Evolutionary conservation across 140 eudicot species (phyloP), one percentile per base, ranked within the genome.

Genomic region (Bidens hawaiensis): DNA sequence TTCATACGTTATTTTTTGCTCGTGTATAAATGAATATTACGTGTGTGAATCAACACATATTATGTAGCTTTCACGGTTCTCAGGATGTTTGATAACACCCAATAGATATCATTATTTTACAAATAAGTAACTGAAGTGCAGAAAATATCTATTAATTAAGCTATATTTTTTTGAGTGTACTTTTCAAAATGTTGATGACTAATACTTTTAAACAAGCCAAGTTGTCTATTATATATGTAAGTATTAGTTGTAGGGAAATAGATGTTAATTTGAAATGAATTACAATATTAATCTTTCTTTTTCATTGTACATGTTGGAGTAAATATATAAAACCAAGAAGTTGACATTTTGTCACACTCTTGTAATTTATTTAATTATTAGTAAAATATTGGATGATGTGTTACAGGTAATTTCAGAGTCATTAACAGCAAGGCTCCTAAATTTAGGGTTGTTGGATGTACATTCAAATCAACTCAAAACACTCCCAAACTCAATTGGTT

Each of bases 401-500:
- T 73, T 69, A 62, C 95, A 87, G 95, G 77, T 24, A 17, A 83
- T 87, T 24, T 86, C 95, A 43, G 95, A 87, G 72, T 87, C 95
- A 10, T 67, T 87, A 71, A 78, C 80, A 67, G 95, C 95, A 58
- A 83, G 95, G 22, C 68, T 87, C 18, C 69, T 83, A 16, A 87
- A 87, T 80, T 74, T 87, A 27, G 69, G 75, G 24, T 75, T 71
- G 56, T 79, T 87, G 51, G 95, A 87, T 63, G 91, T 83, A 68
- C 95, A 78, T 77, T 83, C 95, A 18, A 87, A 87, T 68, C 91
- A 83, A 81, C 85, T 87, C 4, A 83, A 72, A 50, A 58, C 66
- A 16, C 84, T 87, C 14, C 95, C 95, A 55, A 87, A 87, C 54
- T 87, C 95, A 48, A 87, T 87, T 3, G 95, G 95, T 7, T 87